Evolutionary conservation across 345 rosid genomes (phyloP), one percentile per base, ranked within the genome.

Genomic region (Populus pruinosa): DNA sequence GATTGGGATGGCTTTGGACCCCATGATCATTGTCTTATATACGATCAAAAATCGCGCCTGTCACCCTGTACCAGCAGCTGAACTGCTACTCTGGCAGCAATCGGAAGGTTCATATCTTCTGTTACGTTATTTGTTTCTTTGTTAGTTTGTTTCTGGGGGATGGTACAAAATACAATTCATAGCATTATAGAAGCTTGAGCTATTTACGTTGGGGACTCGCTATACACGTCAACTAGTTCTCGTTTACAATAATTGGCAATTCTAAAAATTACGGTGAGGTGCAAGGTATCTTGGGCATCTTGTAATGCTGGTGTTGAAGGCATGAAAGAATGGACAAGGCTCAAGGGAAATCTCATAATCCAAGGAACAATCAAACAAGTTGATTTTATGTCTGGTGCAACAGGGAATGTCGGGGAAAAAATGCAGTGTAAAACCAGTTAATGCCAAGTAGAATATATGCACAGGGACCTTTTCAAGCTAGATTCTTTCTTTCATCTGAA

Each of bases 1-100:
- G 56, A 64, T 77, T 74, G 50, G 2, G 31, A 38, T 27, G 72
- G 10, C 5, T 71, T 39, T 53, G 73, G 76, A 38, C 75, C 75
- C 76, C 80, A 76, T 29, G 16, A 23, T 5, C 71, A 39, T 18
- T 53, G 69, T 73, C 69, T 50, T 4, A 3, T 55, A 10, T 35
- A 35, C 21, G 17, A 55, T 31, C 17, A 21, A 21, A 31, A 21
- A 21, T 33, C 6, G 12, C 17, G 10, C 56, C 81, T 36, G 76
- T 77, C 76, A 69, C 3, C 25, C 61, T 23, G 47, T 69, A 18
- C 14, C 9, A n/a, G 61, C 29, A 11, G 20, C 35, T 6, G 20
- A 21, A 43, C 68, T 20, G 64, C 68, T 20, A 8, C 6, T 11
- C 27, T 39, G 50, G 41, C 33, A 36, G 1, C 10, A 39, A 61